Evolutionary conservation across 2,329 filamentous ascomycete genomes (phyloP).

Genomic region (Verticillium dahliae): DNA sequence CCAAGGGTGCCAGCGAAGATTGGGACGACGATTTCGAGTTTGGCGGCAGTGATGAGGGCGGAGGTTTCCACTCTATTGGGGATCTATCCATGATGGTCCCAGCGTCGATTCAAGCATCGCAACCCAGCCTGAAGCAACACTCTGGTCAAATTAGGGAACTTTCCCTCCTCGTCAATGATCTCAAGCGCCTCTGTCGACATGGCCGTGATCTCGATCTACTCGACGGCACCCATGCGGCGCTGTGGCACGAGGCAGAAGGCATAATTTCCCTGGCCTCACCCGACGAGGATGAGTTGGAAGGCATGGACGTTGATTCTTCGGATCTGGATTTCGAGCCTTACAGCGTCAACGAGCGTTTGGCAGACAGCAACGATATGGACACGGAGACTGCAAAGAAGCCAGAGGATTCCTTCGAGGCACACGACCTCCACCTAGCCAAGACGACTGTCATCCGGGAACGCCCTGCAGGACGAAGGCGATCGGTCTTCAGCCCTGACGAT

Average conservation of each 20-base stretch:
- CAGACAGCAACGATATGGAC: conserved; percentile 43
- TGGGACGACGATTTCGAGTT: conserved; percentile 91
- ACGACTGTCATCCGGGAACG: conserved; percentile 49
- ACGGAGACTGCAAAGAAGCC: conserved; percentile 33
- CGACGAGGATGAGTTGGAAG: conserved; percentile 50
- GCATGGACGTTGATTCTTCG: conserved; percentile 26
- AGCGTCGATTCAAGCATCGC: conserved; percentile 71
- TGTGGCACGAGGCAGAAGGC: conserved; percentile 79
- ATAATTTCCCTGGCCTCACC: conserved; percentile 79
- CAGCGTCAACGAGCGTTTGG: conserved; percentile 35
- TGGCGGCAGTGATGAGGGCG: conserved; percentile 34
- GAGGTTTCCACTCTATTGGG: conserved; percentile 27
- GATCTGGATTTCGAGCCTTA: conserved; percentile 32
- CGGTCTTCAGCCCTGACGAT: conserved; percentile 59
- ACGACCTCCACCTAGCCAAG: conserved; percentile 37
- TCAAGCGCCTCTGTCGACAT: conserved; percentile 69
- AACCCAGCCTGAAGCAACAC: conserved; percentile 75
- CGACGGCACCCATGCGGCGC: conserved; percentile 48
- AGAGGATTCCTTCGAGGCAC: conserved; percentile 34
- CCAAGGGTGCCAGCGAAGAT: conserved; percentile 74
- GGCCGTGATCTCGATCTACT: conserved; percentile 62
- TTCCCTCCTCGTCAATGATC: conserved; percentile 72
- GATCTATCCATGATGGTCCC: conserved; percentile 62
- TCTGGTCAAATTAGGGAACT: conserved; percentile 79
- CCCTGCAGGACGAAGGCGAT: conserved; percentile 45